Evolutionary conservation across 805 yeast species (phyloP).

Genomic region (Candida nonsorbophila): DNA sequence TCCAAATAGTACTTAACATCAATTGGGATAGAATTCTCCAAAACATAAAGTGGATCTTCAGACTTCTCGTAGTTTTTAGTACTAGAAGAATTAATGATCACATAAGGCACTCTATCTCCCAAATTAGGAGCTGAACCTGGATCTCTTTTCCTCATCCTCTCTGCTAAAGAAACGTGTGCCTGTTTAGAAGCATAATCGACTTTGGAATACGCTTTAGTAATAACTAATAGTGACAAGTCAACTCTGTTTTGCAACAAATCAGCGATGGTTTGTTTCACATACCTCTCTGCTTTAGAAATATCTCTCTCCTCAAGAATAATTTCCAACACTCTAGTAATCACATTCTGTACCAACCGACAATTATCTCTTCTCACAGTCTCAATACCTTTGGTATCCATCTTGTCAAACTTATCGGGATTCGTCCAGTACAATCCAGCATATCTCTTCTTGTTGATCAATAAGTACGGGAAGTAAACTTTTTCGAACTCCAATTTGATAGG

Average conservation of each 20-base stretch:
- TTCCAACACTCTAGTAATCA: conserved; percentile 85
- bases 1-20: conserved; percentile 93
- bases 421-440: conserved; percentile 99
- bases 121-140: conserved; percentile 95
- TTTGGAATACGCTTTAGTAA: conserved; percentile 84
- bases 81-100: conserved; percentile 72
- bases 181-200: conserved; percentile 94
- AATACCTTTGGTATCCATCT: conserved; percentile 97
- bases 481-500: conserved; percentile 97
- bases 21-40: conserved; percentile 88
- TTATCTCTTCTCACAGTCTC: conserved; percentile 98
- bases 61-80: conserved; percentile 92
- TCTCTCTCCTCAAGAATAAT: conserved; percentile 82
- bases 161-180: conserved; percentile 95
- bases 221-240: conserved; percentile 89
- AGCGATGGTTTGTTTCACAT: conserved; percentile 82
- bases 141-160: conserved; percentile 92
- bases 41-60: conserved; percentile 91
- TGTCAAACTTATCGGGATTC: conserved; percentile 82
- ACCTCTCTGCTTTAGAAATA: conserved; percentile 76
- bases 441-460: conserved; percentile 90
- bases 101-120: conserved; percentile 98
- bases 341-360: conserved; percentile 90
- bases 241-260: conserved; percentile 86
- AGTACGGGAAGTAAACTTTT: conserved; percentile 91